These are phyloP conservation scores for Mortierella polycephala DNA, from an alignment of 371 early-diverging fungal species.

Conservation along the genomic window DNA sequence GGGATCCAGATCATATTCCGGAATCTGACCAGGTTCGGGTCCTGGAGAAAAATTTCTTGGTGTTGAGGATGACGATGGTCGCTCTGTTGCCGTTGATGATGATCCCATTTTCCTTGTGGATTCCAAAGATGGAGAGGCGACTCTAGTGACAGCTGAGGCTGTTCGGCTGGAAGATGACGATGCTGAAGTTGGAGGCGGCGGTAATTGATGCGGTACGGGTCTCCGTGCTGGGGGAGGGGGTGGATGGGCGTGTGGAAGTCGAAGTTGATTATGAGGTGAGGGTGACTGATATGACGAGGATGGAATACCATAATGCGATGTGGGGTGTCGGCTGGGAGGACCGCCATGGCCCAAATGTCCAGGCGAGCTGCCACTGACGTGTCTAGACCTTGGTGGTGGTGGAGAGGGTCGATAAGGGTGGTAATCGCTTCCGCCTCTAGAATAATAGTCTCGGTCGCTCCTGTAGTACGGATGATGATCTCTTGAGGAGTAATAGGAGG, in stretches of 20 bases:
- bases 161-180: constrained; percentile 6
- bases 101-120: constrained; percentile 11
- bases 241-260: constrained; percentile 51
- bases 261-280: constrained; percentile 49
- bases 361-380: constrained; percentile 43
- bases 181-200: constrained; percentile 35
- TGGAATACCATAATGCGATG: constrained; percentile 33
- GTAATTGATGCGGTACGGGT: constrained; percentile 39
- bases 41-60: constrained; percentile 25
- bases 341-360: constrained; percentile 31
- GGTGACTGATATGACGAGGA: constrained; percentile 50
- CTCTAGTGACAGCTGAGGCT: constrained; percentile 10
- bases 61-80: neutral
- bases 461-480: constrained; percentile 50
- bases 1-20: constrained; percentile 44
- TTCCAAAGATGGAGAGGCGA: constrained; percentile 17
- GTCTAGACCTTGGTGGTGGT: constrained; percentile 50
- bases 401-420: constrained; percentile 50
- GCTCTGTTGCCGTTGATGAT: constrained; percentile 8
- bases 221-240: constrained; percentile 53
- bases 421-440: constrained; percentile 33
- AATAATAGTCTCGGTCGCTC: constrained; percentile 45
- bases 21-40: constrained; percentile 52
- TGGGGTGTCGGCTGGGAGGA: constrained; percentile 22
- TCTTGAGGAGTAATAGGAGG: constrained; percentile 44